Evolutionary conservation across 169 alveolate genomes (phyloP), one percentile per base, ranked within the genome.

Genomic region (Neospora caninum): DNA sequence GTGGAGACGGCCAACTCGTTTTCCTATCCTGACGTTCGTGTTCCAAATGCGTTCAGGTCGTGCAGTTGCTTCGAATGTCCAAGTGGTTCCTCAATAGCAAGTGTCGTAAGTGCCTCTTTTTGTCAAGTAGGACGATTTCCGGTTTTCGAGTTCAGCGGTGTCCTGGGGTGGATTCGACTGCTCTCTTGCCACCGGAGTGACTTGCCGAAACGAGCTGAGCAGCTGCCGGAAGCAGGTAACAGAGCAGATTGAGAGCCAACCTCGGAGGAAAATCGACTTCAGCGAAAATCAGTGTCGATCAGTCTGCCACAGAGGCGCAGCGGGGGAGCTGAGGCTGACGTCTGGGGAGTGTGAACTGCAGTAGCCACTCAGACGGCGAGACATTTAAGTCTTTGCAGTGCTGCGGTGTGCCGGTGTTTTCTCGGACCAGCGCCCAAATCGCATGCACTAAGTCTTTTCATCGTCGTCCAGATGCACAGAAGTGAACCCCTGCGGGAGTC

Each of bases 51-150:
- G 73, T 27, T 34, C 87, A 78, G 87, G 87, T 34, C 41, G 87
- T 78, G 7, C 87, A 78, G 43, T 34, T 78, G 41, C 87, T 78
- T 31, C 87, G 87, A 34, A 78, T 78, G 87, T 27, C 87, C 27
- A 27, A 0, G 13, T 78, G 87, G 87, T 78, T 78, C 34, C 43
- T 78, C 45, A 34, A 39, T 39, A 78, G 41, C 78, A 64, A 64
- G 64, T 10, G 64, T 64, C 7, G 78, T 64, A 29, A 64, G 78
- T 29, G 78, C 34, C 34, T 25, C 34, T 20, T 4, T 29, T n/a
- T 64, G 29, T 20, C 34, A 64, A 4, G 31, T n/a, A 16, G 78
- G 25, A 4, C 31, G 78, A 4, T 20, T n/a, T 27, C 34, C 78
- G 29, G 9, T 64, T 64, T 64, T 29, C 13, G n/a, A n/a, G n/a